Evolutionary conservation across 2,329 filamentous ascomycete species (phyloP), one percentile per base, ranked within the genome.

Genomic region (Cryphonectria radicalis): DNA sequence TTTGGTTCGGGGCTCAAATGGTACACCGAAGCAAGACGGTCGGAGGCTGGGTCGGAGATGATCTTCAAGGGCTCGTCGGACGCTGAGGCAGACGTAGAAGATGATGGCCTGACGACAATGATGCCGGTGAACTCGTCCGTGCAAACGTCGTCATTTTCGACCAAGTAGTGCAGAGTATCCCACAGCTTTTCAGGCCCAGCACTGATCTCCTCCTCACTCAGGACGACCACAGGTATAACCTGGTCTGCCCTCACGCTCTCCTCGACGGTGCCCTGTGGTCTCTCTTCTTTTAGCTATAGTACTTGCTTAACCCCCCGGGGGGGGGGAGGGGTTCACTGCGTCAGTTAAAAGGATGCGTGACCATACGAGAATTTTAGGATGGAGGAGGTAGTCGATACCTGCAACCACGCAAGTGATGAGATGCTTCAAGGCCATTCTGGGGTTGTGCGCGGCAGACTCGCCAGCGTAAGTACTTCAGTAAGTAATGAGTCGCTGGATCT

Each of bases 231-330:
- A 11, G 82, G 82, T 22, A 83, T 76, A 17, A 83, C 75, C 66
- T 78, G 80, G 70, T 83, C 81, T 0, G 82, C 78, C 32, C 82
- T 80, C 72, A 83, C 82, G 43, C 79, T 81, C 72, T 82, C 80
- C 70, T 82, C 76, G n/a, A 83, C 82, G 28, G 78, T 78, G 67
- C 81, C 82, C 82, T 83, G 35, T 8, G 32, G 19, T 42, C 25
- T 35, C 32, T 72, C 32, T 32, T 32, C 32, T 32, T 43, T 73
- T 17, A 72, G 68, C 28, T 22, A 25, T 11, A 6, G 22, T 7
- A 13, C 59, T 22, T 50, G 72, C 14, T 73, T 63, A 3, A 4
- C n/a, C n/a, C n/a, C n/a, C n/a, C n/a, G n/a, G 32, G 32, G 32
- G 32, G 3, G 32, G 32, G 22, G 60, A 22, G 7, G 17, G 19